Evolutionary conservation across 345 rosid species (phyloP).

Genomic region (Rubroshorea leprosula): DNA sequence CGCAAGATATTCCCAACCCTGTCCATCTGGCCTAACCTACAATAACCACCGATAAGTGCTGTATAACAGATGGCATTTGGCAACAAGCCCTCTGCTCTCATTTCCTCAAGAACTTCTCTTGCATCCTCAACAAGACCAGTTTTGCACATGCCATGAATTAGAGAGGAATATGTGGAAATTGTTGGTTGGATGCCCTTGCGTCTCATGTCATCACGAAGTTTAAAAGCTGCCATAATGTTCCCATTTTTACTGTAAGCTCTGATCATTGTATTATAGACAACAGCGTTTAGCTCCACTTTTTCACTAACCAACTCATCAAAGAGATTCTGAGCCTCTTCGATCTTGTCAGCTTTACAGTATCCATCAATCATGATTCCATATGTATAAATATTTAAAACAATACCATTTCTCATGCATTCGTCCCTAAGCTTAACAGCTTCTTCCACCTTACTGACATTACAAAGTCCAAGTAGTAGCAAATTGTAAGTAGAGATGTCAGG

Average conservation of each 20-base stretch:
- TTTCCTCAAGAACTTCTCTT: conserved; percentile 42
- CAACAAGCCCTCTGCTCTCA: conserved; percentile 54
- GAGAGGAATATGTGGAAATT: conserved; percentile 52
- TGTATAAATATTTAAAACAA: conserved; percentile 45
- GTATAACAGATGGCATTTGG: conserved; percentile 74
- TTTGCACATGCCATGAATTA: conserved; percentile 63
- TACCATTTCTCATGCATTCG: conserved; percentile 42
- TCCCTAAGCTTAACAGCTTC: conserved; percentile 60
- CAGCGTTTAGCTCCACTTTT: conserved; percentile 43
- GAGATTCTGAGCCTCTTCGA: conserved; percentile 56
- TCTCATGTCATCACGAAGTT: conserved; percentile 63
- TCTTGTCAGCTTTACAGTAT: conserved; percentile 56
- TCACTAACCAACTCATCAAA: conserved; percentile 45
- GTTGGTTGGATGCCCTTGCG: conserved; percentile 43
- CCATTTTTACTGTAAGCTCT: conserved; percentile 49
- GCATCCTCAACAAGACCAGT: conserved; percentile 52
- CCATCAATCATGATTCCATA: conserved; percentile 74
- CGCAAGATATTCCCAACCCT: conserved; percentile 39
- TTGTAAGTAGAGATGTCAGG: conserved; percentile 62
- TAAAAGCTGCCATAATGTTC: conserved; percentile 42
- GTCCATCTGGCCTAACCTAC: conserved; percentile 63
- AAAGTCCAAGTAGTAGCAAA: conserved; percentile 52
- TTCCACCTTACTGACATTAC: conserved; percentile 44
- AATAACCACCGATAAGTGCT: conserved; percentile 65
- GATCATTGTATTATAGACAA: conserved; percentile 56